Evolutionary conservation across 202 grass and related monocot genomes (phyloP), one percentile per base, ranked within the genome.

Genomic region (Musa balbisiana): DNA sequence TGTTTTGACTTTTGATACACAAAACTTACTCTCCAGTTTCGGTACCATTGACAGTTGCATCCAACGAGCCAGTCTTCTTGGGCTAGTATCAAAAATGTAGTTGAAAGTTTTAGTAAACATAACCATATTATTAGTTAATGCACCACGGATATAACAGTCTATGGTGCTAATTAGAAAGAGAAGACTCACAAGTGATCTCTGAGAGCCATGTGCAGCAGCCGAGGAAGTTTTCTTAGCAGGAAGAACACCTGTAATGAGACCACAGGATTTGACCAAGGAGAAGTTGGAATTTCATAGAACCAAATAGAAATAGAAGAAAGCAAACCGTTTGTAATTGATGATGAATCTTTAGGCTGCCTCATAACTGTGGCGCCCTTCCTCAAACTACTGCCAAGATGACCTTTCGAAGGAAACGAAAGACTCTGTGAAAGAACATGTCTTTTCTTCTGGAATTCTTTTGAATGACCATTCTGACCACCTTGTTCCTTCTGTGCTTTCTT

Each of bases 31-130:
- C 81, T 79, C 73, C 86, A 68, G 71, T 56, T 53, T 87, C 85
- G 54, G 88, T 71, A 65, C 85, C 87, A 23, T 83, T 87, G 64
- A 85, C 53, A 69, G 80, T 20, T 24, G 55, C 74, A 58, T 89
- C 88, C 27, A 86, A 79, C 20, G 86, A 91, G 79, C 71, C 90
- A 91, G 90, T 85, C 64, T 93, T 97, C 22, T 73, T 25, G 71
- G 74, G 81, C 94, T 97, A 59, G 22, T 67, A 62, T 71, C 9
- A 69, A 54, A 24, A 51, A 81, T 70, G 80, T 20, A 43, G 84
- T 29, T 73, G 55, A 64, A 78, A 73, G 72, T 64, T 80, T 21
- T 62, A 80, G 54, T 54, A 79, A 55, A 55, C 22, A 70, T 11
- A 53, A 51, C 29, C n/a, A 26, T 33, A 59, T 54, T 51, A 43